These are phyloP conservation scores for Colletotrichum scovillei DNA, from an alignment of 2,329 filamentous ascomycete genomes.

Conservation along the genomic window DNA sequence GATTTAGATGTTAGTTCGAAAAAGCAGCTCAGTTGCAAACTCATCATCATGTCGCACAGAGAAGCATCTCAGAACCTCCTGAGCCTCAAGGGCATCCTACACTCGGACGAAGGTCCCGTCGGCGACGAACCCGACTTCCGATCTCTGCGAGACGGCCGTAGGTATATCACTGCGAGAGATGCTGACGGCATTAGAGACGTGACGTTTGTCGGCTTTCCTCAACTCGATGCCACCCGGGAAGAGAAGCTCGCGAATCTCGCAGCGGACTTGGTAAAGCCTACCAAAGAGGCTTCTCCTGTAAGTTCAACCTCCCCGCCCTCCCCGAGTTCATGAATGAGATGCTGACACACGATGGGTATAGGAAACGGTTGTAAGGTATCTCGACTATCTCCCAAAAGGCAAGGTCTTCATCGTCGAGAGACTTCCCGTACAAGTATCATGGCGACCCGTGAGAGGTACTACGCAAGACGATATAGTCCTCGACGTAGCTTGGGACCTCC, in stretches of 20 bases:
- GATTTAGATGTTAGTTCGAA: not conserved
- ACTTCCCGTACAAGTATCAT: not conserved
- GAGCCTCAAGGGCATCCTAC: conserved; percentile 1
- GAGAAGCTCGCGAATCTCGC: not conserved
- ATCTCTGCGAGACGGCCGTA: not conserved
- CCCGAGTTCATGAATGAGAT: not conserved
- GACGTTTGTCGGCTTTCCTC: not conserved
- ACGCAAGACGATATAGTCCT: not conserved
- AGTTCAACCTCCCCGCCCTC: not conserved
- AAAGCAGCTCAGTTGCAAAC: not conserved
- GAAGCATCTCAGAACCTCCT: not conserved
- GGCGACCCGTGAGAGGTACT: not conserved
- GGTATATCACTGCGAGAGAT: not conserved
- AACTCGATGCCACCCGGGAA: not conserved
- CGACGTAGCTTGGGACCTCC: conserved; percentile 14
- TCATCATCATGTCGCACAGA: not conserved
- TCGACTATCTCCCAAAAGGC: not conserved
- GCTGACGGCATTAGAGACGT: not conserved
- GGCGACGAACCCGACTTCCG: not conserved
- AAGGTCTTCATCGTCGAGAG: conserved; percentile 6
- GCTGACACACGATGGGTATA: not conserved
- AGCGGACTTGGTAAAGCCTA: not conserved
- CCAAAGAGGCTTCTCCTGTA: conserved; percentile 7
- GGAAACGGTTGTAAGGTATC: conserved; percentile 11
- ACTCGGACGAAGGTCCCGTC: not conserved